Percentiles rank a stretch among this genome's conserved stretches.
Evolutionary conservation across 2,329 filamentous ascomycete species (phyloP).

Genomic region (Corinectria fuckeliana): DNA sequence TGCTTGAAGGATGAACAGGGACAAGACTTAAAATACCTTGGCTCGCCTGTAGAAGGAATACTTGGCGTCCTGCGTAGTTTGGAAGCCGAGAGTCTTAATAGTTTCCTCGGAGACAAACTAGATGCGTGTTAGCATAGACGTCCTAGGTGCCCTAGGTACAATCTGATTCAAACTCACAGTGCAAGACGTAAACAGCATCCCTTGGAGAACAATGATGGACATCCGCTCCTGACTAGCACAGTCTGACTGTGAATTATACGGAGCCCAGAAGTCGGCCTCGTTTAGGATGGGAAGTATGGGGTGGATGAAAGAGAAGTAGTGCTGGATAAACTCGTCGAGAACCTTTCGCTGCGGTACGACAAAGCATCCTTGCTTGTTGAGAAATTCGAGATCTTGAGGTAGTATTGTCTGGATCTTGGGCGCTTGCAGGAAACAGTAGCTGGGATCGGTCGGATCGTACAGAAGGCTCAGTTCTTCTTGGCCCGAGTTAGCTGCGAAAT

Average conservation of each 20-base stretch:
- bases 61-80: slow-evolving; percentile 33
- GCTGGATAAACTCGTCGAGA: slow-evolving; percentile 38
- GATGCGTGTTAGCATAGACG: background rate
- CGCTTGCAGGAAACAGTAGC: slow-evolving; percentile 31
- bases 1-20: accelerated
- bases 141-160: accelerated
- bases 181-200: slow-evolving; percentile 31
- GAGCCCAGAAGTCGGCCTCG: slow-evolving; percentile 34
- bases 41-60: slow-evolving; percentile 32
- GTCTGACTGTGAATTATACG: slow-evolving; percentile 25
- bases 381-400: slow-evolving; percentile 34
- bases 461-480: background rate
- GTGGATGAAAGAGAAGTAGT: slow-evolving; percentile 40
- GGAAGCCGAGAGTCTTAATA: slow-evolving; percentile 27
- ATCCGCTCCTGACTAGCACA: slow-evolving; percentile 15
- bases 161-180: slow-evolving; percentile 12
- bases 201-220: slow-evolving; percentile 33
- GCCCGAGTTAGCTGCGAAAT: background rate
- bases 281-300: slow-evolving; percentile 38
- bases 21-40: slow-evolving; percentile 22
- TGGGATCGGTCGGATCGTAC: slow-evolving; percentile 20
- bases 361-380: slow-evolving; percentile 37
- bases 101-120: slow-evolving; percentile 32
- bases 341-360: slow-evolving; percentile 29
- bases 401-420: slow-evolving; percentile 29